phyloP scores from a whole-genome alignment of 2,329 filamentous ascomycete genomes.

The Cladophialophora yegresii region DNA sequence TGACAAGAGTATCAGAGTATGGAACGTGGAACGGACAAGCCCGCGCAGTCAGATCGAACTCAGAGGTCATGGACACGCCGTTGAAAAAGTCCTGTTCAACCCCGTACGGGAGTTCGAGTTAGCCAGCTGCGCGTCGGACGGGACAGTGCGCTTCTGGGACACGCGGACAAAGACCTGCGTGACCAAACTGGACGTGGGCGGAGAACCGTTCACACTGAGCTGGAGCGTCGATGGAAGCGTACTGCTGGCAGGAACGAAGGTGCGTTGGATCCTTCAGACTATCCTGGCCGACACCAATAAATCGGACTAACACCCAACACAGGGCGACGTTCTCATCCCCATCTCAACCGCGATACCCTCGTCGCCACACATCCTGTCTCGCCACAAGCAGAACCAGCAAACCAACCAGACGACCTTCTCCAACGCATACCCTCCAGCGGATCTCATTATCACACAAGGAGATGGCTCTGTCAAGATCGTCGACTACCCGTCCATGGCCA shows the following conservation, averaged over 20 bases:
- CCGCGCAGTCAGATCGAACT: conserved; percentile 53
- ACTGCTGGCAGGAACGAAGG: conserved; percentile 52
- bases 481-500: conserved; percentile 50
- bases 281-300: neutral
- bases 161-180: conserved; percentile 53
- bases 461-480: conserved; percentile 53
- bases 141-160: conserved; percentile 55
- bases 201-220: conserved; percentile 52
- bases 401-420: conserved; percentile 54
- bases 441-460: conserved; percentile 57
- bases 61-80: conserved; percentile 50
- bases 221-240: conserved; percentile 53
- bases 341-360: conserved; percentile 48
- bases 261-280: conserved; percentile 32
- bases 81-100: conserved; percentile 54
- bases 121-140: conserved; percentile 53
- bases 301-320: conserved; percentile 13
- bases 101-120: conserved; percentile 53
- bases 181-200: conserved; percentile 52
- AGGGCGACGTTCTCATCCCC: conserved; percentile 53
- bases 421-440: conserved; percentile 46
- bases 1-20: conserved; percentile 85
- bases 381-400: conserved; percentile 50
- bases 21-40: conserved; percentile 66
- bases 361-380: conserved; percentile 44